These are phyloP conservation scores for Vaccinium vitisidaea DNA, from an alignment of 148 eudicot species.

Conservation along the genomic window DNA sequence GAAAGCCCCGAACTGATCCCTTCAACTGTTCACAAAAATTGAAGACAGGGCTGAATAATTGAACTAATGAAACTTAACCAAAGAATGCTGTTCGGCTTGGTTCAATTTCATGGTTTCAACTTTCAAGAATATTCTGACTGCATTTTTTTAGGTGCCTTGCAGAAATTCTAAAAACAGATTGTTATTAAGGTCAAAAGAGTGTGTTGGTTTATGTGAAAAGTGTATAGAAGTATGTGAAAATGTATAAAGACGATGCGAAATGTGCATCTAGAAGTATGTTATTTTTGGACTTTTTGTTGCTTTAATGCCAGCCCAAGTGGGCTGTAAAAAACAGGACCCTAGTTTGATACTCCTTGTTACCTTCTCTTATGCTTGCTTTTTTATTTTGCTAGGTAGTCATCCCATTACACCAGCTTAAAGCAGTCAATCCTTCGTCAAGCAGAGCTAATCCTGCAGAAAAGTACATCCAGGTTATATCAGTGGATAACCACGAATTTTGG, in stretches of 20 bases:
- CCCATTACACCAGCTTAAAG: conserved; percentile 68
- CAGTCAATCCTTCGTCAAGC: conserved; percentile 67
- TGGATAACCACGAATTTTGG: conserved; percentile 82
- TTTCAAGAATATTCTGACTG: not conserved
- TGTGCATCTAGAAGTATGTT: not conserved
- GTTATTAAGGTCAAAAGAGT: not conserved
- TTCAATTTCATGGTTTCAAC: not conserved
- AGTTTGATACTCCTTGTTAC: not conserved
- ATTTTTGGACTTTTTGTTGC: not conserved
- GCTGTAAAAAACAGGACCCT: not conserved
- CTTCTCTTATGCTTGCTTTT: not conserved
- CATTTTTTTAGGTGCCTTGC: not conserved
- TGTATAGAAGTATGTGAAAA: not conserved
- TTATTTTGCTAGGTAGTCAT: conserved; percentile 47
- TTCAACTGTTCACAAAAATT: not conserved
- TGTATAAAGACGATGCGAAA: not conserved
- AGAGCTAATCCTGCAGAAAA: conserved; percentile 64
- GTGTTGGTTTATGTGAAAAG: not conserved
- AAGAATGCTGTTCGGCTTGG: not conserved
- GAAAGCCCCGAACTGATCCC: not conserved
- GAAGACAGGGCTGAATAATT: not conserved
- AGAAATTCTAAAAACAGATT: not conserved
- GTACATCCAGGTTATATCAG: conserved; percentile 68
- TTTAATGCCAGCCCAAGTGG: not conserved
- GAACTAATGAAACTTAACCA: not conserved